These are phyloP conservation scores for Orbilia javanica DNA, from an alignment of 2,329 filamentous ascomycete species.

Conservation along the genomic window DNA sequence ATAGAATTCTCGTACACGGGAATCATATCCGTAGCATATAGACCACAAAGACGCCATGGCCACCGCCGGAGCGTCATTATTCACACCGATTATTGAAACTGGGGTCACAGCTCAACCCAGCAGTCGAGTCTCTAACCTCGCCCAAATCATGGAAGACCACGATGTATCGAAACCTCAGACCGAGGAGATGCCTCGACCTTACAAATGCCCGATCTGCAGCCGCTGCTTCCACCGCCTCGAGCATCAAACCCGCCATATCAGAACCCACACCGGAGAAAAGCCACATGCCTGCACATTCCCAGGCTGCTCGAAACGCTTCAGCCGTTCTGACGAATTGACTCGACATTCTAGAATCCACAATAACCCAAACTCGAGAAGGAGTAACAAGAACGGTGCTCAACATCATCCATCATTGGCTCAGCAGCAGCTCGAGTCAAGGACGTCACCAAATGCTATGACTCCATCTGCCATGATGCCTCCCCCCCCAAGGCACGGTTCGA, in stretches of 20 bases:
- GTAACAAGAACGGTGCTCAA: slow-evolving; percentile 77
- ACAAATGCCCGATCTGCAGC: slow-evolving; percentile 98
- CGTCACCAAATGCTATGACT: slow-evolving; percentile 69
- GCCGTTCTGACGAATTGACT: slow-evolving; percentile 93
- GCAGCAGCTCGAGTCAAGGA: slow-evolving; percentile 67
- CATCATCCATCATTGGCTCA: slow-evolving; percentile 56
- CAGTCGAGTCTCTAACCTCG: slow-evolving; percentile 50
- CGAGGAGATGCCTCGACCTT: slow-evolving; percentile 87
- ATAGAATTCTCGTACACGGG: not conserved
- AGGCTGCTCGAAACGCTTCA: slow-evolving; percentile 97
- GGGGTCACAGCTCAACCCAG: slow-evolving; percentile 52
- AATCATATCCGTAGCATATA: not conserved
- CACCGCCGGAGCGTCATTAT: slow-evolving; percentile 51
- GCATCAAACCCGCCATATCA: slow-evolving; percentile 91
- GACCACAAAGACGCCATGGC: slow-evolving; percentile 46
- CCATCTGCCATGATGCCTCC: slow-evolving; percentile 79
- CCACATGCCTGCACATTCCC: slow-evolving; percentile 95
- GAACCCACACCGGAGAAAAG: slow-evolving; percentile 98
- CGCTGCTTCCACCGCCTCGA: slow-evolving; percentile 98
- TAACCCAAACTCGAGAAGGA: slow-evolving; percentile 95
- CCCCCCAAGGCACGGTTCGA: slow-evolving; percentile 82
- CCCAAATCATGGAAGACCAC: slow-evolving; percentile 58
- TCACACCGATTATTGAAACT: slow-evolving; percentile 57
- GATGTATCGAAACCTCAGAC: slow-evolving; percentile 54
- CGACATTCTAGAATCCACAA: slow-evolving; percentile 98